Base-by-base conservation (phyloP, 2,329 filamentous ascomycete species). In the Nemania bipapillata region DNA sequence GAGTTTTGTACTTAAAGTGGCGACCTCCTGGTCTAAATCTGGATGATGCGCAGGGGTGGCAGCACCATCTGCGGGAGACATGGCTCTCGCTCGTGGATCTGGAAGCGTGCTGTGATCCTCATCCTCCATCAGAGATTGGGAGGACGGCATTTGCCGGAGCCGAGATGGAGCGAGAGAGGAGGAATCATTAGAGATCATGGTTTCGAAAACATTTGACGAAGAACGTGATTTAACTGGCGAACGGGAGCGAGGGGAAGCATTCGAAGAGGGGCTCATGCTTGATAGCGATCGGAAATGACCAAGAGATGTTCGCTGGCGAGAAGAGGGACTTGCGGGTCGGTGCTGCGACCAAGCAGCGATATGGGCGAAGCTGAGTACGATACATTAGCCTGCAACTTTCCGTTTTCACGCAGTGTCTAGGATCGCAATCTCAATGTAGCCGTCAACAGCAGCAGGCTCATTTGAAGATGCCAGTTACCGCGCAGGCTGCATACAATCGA, bases 1-100 rank as follows among this genome's bases (percentile, higher is more conserved):
- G 71, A 99, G 89, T 80, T 99, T 99, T 56, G 94, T 95, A 81
- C 94, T 98, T 35, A 99, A 85, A 6, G 92, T 90, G 7, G 95
- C 92, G 30, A 99, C 93, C 81, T 98, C 96, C 66, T 87, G 83
- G 72, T 86, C 86, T 24, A 89, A 81, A 65, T 88, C 87, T 4
- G 86, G 86, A 69, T 88, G 86, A 52, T 83, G 85, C 6, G 76
- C 75, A 1, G 81, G 78, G 50, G 75, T 79, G 47, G 75, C 67
- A 66, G 77, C 73, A 37, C 81, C 81, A 56, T 78, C 78, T 6
- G 81, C 79, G 8, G 86, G 82, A 60, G 83, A 86, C 74, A 83
- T 82, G 26, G 82, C 79, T 67, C 86, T 84, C 73, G 82, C 87
- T 72, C 89, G 83, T 15, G 89, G 89, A 74, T 90, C 89, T 45